phyloP scores from a whole-genome alignment of 768 basidiomycete genomes.

The Cystofilobasidium bisporidii region DNA sequence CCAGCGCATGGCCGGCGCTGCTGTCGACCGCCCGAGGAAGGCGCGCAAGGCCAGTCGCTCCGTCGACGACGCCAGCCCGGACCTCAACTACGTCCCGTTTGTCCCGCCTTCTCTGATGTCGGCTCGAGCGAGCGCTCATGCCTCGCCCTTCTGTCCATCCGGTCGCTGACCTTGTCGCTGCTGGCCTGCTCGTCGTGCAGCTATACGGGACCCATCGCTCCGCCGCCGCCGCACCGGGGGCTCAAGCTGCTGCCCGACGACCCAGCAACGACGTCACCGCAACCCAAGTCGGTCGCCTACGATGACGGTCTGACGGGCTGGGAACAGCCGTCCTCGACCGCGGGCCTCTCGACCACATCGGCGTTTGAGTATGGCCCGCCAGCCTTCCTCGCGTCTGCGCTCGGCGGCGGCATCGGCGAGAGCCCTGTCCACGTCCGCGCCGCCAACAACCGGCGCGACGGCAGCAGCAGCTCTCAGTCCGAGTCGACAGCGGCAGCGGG shows the following conservation, averaged over 20 bases:
- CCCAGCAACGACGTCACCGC: neutral
- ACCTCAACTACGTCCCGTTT: slow-evolving; percentile 1
- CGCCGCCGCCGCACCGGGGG: neutral
- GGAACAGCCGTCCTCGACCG: neutral
- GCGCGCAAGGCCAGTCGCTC: neutral
- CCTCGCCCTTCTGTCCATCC: neutral
- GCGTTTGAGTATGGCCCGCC: neutral
- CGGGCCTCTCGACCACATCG: neutral
- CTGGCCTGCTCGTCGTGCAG: neutral
- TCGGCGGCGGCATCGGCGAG: slow-evolving; percentile 6
- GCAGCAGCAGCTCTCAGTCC: neutral
- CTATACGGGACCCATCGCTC: neutral
- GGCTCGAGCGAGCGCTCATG: neutral
- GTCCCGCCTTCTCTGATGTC: neutral
- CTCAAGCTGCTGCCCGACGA: neutral
- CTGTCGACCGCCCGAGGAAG: neutral
- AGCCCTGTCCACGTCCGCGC: neutral
- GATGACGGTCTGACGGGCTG: neutral
- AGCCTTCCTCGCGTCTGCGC: neutral
- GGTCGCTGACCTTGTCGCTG: neutral
- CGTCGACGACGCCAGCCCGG: neutral
- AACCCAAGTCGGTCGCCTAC: neutral
- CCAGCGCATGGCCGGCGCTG: neutral
- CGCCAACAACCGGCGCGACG: neutral
- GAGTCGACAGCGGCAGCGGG: neutral